Percentiles rank a stretch among this genome's conserved stretches.
phyloP scores from a whole-genome alignment of 2,329 filamentous ascomycete species.

The Trichophaea hybrida region DNA sequence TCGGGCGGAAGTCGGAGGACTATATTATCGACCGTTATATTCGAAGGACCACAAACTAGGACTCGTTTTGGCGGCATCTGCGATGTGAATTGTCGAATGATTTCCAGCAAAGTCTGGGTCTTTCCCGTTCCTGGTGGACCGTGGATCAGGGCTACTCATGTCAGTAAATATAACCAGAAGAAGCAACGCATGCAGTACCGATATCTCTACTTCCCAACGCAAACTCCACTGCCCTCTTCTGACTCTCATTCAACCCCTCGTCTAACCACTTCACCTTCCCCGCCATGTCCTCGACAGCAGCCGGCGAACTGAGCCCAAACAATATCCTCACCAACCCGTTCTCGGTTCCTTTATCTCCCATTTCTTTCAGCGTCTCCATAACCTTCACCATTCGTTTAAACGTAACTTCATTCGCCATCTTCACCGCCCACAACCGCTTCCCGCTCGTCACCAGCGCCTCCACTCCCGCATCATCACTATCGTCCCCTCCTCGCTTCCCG shows the following conservation, averaged over 20 bases:
- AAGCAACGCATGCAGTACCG: slow-evolving; percentile 36
- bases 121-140: slow-evolving; percentile 95
- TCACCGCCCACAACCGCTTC: slow-evolving; percentile 48
- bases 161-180: background rate
- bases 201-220: slow-evolving; percentile 61
- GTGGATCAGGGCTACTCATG: slow-evolving; percentile 47
- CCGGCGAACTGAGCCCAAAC: slow-evolving; percentile 45
- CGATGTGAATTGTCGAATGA: slow-evolving; percentile 71
- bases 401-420: slow-evolving; percentile 54
- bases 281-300: slow-evolving; percentile 36
- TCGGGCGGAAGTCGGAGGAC: slow-evolving; percentile 78
- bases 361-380: slow-evolving; percentile 46
- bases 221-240: slow-evolving; percentile 61
- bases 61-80: slow-evolving; percentile 33
- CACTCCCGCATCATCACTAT: slow-evolving; percentile 29
- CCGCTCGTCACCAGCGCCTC: slow-evolving; percentile 29
- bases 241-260: slow-evolving; percentile 47
- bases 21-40: slow-evolving; percentile 96
- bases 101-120: slow-evolving; percentile 87
- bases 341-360: slow-evolving; percentile 38
- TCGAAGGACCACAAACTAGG: slow-evolving; percentile 90
- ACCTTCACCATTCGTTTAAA: slow-evolving; percentile 46
- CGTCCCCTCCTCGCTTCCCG: slow-evolving; percentile 32
- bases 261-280: slow-evolving; percentile 46
- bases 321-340: slow-evolving; percentile 47